phyloP scores from a whole-genome alignment of 208 protist genomes.

The Wallacemonas sp. region DNA sequence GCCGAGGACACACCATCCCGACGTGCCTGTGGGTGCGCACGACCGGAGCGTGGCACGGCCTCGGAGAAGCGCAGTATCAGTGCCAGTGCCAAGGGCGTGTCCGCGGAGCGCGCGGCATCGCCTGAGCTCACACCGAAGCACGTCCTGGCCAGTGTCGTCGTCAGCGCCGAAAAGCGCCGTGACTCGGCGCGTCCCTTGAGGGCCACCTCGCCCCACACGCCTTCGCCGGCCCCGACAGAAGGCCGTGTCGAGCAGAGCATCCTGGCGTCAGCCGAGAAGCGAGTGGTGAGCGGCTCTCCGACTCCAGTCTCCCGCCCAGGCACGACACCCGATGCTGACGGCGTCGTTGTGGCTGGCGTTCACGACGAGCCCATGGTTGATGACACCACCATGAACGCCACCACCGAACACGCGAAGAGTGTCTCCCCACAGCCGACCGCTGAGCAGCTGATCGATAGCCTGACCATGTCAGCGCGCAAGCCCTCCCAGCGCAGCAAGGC shows the following conservation, averaged over 20 bases:
- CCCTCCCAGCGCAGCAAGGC: conserved; percentile 18
- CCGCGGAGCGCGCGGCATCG: conserved; percentile 22
- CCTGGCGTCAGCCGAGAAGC: conserved; percentile 34
- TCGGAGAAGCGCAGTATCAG: conserved; percentile 9
- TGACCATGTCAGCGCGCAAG: conserved; percentile 30
- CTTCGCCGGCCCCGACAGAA: conserved; percentile 34
- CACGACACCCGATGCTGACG: neutral
- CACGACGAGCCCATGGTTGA: no score
- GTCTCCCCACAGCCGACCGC: conserved; percentile 32
- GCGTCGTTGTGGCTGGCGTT: neutral
- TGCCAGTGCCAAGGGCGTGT: conserved; percentile 13
- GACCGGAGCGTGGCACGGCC: conserved; percentile 24
- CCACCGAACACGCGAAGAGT: conserved; percentile 4
- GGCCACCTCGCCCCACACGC: conserved; percentile 16
- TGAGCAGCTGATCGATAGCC: conserved; percentile 28
- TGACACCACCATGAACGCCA: no score
- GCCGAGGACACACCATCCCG: neutral
- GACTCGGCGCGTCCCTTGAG: neutral
- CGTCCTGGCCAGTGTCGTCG: conserved; percentile 37
- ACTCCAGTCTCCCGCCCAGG: conserved; percentile 19
- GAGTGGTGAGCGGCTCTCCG: conserved; percentile 14
- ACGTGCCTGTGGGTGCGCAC: conserved; percentile 17
- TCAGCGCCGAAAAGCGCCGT: conserved; percentile 24
- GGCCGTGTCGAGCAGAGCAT: conserved; percentile 32
- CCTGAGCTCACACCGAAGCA: conserved; percentile 46